These are phyloP conservation scores for Sporothrix humicola DNA, from an alignment of 2,329 filamentous ascomycete genomes.

Conservation along the genomic window DNA sequence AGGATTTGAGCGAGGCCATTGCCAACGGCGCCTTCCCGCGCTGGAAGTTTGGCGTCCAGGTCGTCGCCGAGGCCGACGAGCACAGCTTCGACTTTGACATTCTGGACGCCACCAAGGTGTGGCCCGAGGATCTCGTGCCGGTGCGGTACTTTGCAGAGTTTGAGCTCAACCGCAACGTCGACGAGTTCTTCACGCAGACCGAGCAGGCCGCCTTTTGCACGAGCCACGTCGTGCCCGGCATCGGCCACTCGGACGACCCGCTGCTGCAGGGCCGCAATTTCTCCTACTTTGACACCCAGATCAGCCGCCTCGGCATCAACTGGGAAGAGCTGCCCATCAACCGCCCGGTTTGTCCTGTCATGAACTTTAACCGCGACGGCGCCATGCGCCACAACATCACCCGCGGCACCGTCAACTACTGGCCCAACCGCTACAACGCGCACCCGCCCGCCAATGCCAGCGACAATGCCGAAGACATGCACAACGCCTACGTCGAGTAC, in stretches of 20 bases:
- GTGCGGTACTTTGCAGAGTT: slow-evolving; percentile 79
- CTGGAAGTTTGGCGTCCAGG: slow-evolving; percentile 85
- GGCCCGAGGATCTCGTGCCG: slow-evolving; percentile 79
- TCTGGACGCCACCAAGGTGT: slow-evolving; percentile 83
- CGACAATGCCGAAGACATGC: slow-evolving; percentile 38
- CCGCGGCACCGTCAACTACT: slow-evolving; percentile 77
- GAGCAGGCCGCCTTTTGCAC: slow-evolving; percentile 87
- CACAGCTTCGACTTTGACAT: slow-evolving; percentile 86
- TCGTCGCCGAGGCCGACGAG: slow-evolving; percentile 71
- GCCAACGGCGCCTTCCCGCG: slow-evolving; percentile 72
- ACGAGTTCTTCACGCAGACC: slow-evolving; percentile 82
- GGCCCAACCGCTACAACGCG: slow-evolving; percentile 72
- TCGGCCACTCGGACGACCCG: slow-evolving; percentile 78
- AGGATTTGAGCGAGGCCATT: slow-evolving; percentile 77
- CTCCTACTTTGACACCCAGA: slow-evolving; percentile 70
- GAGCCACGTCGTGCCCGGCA: slow-evolving; percentile 76
- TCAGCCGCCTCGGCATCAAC: slow-evolving; percentile 73
- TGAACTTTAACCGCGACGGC: slow-evolving; percentile 79
- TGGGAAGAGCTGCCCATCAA: slow-evolving; percentile 81
- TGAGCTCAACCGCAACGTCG: slow-evolving; percentile 77
- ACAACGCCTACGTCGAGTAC: slow-evolving; percentile 74
- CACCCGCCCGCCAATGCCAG: slow-evolving; percentile 65
- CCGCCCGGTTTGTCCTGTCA: slow-evolving; percentile 72
- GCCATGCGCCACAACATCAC: slow-evolving; percentile 73
- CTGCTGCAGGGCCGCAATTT: slow-evolving; percentile 76